Conservation (phyloP, 2,329 filamentous ascomycete species). For the Fusarium sp. region DNA sequence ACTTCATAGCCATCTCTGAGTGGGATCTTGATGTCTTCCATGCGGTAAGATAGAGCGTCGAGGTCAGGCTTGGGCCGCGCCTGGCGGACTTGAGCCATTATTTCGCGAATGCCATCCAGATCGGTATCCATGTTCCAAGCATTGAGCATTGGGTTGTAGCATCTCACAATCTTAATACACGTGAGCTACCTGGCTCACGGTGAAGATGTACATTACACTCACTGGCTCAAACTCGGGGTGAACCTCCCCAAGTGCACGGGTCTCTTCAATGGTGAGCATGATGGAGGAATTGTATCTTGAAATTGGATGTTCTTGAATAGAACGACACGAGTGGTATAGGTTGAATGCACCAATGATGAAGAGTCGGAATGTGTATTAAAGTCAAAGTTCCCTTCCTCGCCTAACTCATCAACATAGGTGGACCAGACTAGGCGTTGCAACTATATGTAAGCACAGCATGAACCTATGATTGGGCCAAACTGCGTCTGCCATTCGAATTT, state of each 20-base stretch:
- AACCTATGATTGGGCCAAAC: background rate
- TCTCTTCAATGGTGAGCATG: conserved; percentile 43
- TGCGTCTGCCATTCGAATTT: background rate
- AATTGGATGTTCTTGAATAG: background rate
- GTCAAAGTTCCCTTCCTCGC: background rate
- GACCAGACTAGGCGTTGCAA: background rate
- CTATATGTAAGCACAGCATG: background rate
- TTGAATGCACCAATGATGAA: background rate
- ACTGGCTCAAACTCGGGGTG: conserved; percentile 33
- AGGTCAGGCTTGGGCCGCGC: conserved; percentile 22
- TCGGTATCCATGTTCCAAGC: conserved; percentile 39
- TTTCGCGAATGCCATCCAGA: conserved; percentile 31
- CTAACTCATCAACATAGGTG: background rate
- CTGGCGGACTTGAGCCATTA: conserved; percentile 29
- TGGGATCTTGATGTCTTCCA: conserved; percentile 38
- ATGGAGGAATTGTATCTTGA: background rate
- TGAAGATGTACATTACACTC: too few species aligned
- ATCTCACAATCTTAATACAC: conserved; percentile 16
- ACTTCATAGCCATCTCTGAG: conserved; percentile 36
- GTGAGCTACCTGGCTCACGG: too few species aligned
- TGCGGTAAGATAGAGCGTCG: conserved; percentile 24
- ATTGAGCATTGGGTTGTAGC: conserved; percentile 31
- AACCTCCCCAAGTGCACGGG: conserved; percentile 30
- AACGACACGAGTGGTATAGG: background rate
- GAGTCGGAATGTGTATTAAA: background rate